phyloP scores from a whole-genome alignment of 345 rosid species.

The Rhodamnia argentea region DNA sequence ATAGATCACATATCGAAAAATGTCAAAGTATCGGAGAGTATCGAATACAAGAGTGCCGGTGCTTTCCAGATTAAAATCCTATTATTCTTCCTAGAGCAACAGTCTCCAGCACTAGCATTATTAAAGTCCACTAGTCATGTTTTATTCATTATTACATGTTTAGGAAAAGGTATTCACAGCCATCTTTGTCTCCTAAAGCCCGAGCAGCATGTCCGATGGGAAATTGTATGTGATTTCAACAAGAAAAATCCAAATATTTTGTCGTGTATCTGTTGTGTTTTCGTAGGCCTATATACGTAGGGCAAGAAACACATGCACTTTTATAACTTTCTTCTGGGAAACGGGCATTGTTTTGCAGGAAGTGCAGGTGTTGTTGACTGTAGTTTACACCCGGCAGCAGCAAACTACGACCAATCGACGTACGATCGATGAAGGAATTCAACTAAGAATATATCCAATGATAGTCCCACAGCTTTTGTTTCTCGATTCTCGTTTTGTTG shows the following conservation, averaged over 20 bases:
- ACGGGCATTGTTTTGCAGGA: neutral
- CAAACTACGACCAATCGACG: neutral
- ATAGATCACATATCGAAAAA: too few relatives aligned
- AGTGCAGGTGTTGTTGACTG: neutral
- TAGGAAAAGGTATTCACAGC: neutral
- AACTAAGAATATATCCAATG: neutral
- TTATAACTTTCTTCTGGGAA: neutral
- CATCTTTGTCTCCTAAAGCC: conserved; percentile 1
- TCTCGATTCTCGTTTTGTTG: neutral
- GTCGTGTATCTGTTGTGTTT: neutral
- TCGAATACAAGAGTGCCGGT: too few relatives aligned
- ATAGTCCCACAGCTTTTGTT: neutral
- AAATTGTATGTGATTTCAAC: neutral
- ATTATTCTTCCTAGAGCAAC: neutral
- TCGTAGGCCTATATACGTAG: neutral
- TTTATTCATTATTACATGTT: neutral
- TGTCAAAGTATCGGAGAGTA: too few relatives aligned
- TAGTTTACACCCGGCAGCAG: neutral
- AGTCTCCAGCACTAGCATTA: neutral
- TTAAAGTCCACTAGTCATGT: neutral
- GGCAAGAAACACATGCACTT: neutral
- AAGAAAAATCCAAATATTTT: neutral
- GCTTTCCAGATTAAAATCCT: neutral
- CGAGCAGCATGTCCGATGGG: neutral
- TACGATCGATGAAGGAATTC: neutral